Percentiles rank a stretch among this genome's conserved stretches.
Evolutionary conservation across 2,329 filamentous ascomycete species (phyloP).

Genomic region (Xenoacremonium recifei): DNA sequence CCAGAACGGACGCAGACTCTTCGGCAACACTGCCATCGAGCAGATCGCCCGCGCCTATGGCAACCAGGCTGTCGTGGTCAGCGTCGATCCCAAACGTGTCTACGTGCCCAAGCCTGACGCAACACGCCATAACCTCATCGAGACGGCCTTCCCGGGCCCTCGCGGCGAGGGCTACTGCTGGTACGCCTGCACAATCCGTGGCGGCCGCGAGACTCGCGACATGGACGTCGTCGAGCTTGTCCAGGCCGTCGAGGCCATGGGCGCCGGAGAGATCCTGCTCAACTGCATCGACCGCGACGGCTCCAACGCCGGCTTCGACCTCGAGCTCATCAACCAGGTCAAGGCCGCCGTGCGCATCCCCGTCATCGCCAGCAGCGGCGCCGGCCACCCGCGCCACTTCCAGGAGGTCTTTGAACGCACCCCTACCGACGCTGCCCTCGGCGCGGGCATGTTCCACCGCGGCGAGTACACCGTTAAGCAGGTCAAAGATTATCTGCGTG

Average conservation of each 20-base stretch:
- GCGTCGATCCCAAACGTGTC: slow-evolving; percentile 87
- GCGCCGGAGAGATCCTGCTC: slow-evolving; percentile 86
- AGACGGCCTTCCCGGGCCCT: slow-evolving; percentile 68
- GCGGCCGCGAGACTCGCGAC: slow-evolving; percentile 90
- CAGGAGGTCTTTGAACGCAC: slow-evolving; percentile 86
- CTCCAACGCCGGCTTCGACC: slow-evolving; percentile 89
- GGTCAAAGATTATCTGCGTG: slow-evolving; percentile 79
- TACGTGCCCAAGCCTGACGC: slow-evolving; percentile 76
- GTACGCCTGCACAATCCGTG: slow-evolving; percentile 98
- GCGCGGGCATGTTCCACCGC: slow-evolving; percentile 96
- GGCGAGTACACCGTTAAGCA: slow-evolving; percentile 93
- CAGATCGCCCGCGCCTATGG: slow-evolving; percentile 92
- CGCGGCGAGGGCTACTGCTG: slow-evolving; percentile 81
- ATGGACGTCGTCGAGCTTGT: slow-evolving; percentile 88
- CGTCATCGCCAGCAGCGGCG: slow-evolving; percentile 92
- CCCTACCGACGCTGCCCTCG: slow-evolving; percentile 84
- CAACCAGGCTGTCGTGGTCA: slow-evolving; percentile 94
- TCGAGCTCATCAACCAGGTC: slow-evolving; percentile 86
- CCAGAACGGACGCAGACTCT: slow-evolving; percentile 63
- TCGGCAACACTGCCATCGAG: slow-evolving; percentile 88
- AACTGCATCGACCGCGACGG: slow-evolving; percentile 99
- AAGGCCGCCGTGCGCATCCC: slow-evolving; percentile 87
- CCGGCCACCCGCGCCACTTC: slow-evolving; percentile 85
- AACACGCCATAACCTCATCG: slow-evolving; percentile 69
- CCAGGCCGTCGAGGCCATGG: slow-evolving; percentile 92